A percentile compares a stretch with the other conserved stretches of the same genome.
These are phyloP conservation scores for Lagenidium sp. DNA, from an alignment of 352 stramenopile genomes.

Conservation along the genomic window DNA sequence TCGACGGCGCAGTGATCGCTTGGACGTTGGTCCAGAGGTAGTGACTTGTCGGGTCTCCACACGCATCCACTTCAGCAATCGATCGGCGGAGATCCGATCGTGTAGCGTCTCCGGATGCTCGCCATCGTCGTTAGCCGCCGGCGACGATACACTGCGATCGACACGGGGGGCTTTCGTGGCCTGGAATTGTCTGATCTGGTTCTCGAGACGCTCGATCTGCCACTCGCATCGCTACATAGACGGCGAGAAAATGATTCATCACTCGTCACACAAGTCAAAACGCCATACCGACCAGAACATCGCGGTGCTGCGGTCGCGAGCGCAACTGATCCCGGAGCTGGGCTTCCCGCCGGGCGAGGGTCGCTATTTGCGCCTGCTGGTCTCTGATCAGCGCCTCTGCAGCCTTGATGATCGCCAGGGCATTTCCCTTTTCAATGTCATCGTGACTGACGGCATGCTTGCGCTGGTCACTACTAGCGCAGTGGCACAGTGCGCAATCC, in stretches of 20 bases:
- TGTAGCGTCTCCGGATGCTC: conserved; percentile 6
- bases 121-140: too few species aligned
- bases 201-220: conserved; percentile 11
- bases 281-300: conserved; percentile 10
- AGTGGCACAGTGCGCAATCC: conserved; percentile 8
- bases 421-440: background rate
- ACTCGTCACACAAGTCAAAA: background rate
- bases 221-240: conserved; percentile 7
- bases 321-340: conserved; percentile 17
- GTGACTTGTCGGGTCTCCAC: conserved; percentile 14
- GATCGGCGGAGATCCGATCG: conserved; percentile 20
- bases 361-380: conserved; percentile 8
- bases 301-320: conserved; percentile 6
- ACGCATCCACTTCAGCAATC: conserved; percentile 19
- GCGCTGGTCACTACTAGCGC: too few species aligned
- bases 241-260: background rate
- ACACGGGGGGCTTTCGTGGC: too few species aligned
- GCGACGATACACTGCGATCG: too few species aligned
- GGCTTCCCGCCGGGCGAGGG: conserved; percentile 14
- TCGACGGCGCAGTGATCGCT: conserved; percentile 3
- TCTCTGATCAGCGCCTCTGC: conserved; percentile 7
- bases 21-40: too few species aligned
- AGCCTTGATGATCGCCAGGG: background rate
- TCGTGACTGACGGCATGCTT: background rate
- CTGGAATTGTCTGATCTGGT: conserved; percentile 1